phyloP scores from a whole-genome alignment of 108 stramenopile species.

The Craspedostauros australis region DNA sequence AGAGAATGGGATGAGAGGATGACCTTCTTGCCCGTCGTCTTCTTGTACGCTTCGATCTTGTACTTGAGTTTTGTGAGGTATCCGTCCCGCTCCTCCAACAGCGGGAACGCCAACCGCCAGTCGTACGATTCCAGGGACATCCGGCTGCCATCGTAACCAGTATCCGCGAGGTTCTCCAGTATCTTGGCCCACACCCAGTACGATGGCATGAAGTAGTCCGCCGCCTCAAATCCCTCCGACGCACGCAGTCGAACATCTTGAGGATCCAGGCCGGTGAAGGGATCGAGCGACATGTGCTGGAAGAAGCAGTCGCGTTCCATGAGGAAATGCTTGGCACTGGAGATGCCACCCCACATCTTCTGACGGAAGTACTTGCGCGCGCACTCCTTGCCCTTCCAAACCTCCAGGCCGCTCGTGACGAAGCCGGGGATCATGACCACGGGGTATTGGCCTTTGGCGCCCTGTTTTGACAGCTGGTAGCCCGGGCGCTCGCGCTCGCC shows the following conservation, averaged over 20 bases:
- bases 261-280: constrained; percentile 74
- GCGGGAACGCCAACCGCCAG: constrained; percentile 73
- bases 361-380: constrained; percentile 74
- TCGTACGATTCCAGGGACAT: constrained; percentile 88
- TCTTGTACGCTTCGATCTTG: constrained; percentile 66
- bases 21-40: constrained; percentile 60
- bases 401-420: constrained; percentile 79
- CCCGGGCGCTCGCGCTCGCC: constrained; percentile 32
- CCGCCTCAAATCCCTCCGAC: constrained; percentile 78
- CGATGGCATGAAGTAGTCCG: constrained; percentile 74
- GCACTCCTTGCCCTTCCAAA: constrained; percentile 82
- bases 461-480: constrained; percentile 35
- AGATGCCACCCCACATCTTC: constrained; percentile 73
- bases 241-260: constrained; percentile 60
- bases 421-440: constrained; percentile 87
- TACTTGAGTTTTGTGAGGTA: constrained; percentile 77
- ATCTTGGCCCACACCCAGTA: constrained; percentile 78
- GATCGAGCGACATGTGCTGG: constrained; percentile 72
- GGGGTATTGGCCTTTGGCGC: constrained; percentile 68
- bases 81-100: constrained; percentile 77
- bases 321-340: constrained; percentile 61
- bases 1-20: constrained; percentile 78
- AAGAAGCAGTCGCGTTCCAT: constrained; percentile 74
- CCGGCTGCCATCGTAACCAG: constrained; percentile 71
- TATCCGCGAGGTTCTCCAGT: constrained; percentile 78